These are phyloP conservation scores for Lactarius sp. DNA, from an alignment of 768 basidiomycete genomes.

Conservation along the genomic window DNA sequence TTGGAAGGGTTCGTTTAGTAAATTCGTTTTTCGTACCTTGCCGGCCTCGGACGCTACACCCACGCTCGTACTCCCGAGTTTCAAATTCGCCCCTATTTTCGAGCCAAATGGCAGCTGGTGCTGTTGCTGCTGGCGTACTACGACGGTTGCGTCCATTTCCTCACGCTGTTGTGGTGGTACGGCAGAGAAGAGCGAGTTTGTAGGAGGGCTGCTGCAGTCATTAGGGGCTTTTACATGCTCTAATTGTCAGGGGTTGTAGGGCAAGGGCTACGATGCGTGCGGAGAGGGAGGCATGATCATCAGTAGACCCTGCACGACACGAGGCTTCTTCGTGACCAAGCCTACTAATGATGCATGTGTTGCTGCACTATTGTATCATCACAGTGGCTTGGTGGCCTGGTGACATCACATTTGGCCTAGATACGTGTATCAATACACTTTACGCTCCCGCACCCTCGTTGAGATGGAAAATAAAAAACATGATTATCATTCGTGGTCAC, in stretches of 20 bases:
- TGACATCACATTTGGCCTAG: too few species aligned
- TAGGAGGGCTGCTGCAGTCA: not conserved
- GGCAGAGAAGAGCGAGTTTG: not conserved
- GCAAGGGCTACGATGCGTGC: conserved; percentile 6
- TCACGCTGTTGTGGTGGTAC: not conserved
- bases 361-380: too few species aligned
- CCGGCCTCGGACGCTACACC: not conserved
- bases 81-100: not conserved
- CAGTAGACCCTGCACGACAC: too few species aligned
- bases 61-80: not conserved
- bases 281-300: not conserved
- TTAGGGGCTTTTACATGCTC: not conserved
- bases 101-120: not conserved
- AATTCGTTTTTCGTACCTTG: not conserved
- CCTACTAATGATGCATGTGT: too few species aligned
- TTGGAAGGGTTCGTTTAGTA: not conserved
- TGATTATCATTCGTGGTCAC: not conserved
- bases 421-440: not conserved
- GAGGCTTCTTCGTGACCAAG: too few species aligned
- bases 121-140: not conserved
- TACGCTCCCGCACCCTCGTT: not conserved
- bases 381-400: too few species aligned
- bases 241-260: conserved; percentile 4
- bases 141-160: conserved; percentile 2
- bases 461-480: not conserved